A percentile compares a stretch with the other conserved stretches of the same genome.
These are phyloP conservation scores for Cercospora beticola DNA, from an alignment of 2,329 filamentous ascomycete genomes.

Conservation along the genomic window DNA sequence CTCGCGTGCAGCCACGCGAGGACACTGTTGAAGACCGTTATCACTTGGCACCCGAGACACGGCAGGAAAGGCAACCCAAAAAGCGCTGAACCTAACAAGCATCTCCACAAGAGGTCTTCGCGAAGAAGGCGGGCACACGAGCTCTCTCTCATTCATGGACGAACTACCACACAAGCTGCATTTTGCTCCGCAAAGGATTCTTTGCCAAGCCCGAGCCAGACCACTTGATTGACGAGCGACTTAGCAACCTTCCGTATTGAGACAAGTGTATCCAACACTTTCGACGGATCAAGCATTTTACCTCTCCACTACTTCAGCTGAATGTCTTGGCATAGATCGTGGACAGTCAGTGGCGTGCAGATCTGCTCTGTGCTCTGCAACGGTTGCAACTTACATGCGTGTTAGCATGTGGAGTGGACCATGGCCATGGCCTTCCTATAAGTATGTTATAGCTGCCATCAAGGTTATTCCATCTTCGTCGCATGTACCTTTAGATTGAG, in stretches of 20 bases:
- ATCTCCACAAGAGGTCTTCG: neutral
- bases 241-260: constrained; percentile 2
- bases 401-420: neutral
- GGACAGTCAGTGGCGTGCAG: neutral
- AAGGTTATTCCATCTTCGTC: neutral
- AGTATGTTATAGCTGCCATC: constrained; percentile 1
- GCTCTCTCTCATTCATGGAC: neutral
- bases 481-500: neutral
- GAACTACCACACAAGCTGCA: constrained; percentile 4
- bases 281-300: neutral
- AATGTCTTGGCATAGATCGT: neutral
- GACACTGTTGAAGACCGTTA: neutral
- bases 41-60: constrained; percentile 6
- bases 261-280: neutral
- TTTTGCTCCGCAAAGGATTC: neutral
- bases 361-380: neutral
- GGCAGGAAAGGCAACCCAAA: neutral
- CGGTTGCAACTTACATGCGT: neutral
- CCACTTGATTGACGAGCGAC: neutral
- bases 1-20: neutral
- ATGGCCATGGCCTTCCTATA: neutral
- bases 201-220: constrained; percentile 1
- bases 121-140: too few relatives aligned
- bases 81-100: neutral
- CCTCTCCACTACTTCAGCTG: neutral